A percentile compares a stretch with the other conserved stretches of the same genome.
Evolutionary conservation across 176 grass and related monocot genomes (phyloP).

Genomic region (Themeda triandra): DNA sequence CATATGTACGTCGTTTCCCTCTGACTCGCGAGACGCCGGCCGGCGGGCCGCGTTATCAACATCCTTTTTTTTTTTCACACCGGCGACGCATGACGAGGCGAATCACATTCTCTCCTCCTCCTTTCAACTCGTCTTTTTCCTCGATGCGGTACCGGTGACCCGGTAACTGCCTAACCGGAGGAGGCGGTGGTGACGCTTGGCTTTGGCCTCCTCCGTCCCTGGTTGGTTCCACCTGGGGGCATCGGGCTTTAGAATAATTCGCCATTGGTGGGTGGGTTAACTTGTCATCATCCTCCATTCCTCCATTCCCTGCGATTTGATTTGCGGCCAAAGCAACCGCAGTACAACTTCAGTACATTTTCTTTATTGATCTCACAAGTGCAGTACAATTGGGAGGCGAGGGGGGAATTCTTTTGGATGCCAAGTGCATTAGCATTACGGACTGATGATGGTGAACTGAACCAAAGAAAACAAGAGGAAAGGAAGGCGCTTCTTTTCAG

Average conservation of each 20-base stretch:
- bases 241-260: conserved; percentile 35
- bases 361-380: too few species aligned
- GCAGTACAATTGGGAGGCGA: not conserved
- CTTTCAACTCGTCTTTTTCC: not conserved
- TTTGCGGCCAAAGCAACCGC: conserved; percentile 18
- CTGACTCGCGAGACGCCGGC: too few species aligned
- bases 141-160: too few species aligned
- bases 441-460: not conserved
- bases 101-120: not conserved
- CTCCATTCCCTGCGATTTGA: conserved; percentile 9
- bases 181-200: not conserved
- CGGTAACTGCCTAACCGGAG: too few species aligned
- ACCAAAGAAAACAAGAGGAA: not conserved
- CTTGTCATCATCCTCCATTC: conserved; percentile 22
- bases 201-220: not conserved
- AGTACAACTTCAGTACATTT: not conserved
- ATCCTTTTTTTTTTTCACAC: not conserved
- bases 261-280: conserved; percentile 31
- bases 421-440: not conserved
- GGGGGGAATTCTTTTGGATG: not conserved
- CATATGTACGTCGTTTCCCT: too few species aligned
- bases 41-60: too few species aligned
- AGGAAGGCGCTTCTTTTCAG: conserved; percentile 41
- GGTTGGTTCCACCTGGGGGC: conserved; percentile 5
- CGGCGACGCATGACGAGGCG: not conserved